These are phyloP conservation scores for Medicago lupulina DNA, from an alignment of 306 rosid genomes.

Conservation along the genomic window DNA sequence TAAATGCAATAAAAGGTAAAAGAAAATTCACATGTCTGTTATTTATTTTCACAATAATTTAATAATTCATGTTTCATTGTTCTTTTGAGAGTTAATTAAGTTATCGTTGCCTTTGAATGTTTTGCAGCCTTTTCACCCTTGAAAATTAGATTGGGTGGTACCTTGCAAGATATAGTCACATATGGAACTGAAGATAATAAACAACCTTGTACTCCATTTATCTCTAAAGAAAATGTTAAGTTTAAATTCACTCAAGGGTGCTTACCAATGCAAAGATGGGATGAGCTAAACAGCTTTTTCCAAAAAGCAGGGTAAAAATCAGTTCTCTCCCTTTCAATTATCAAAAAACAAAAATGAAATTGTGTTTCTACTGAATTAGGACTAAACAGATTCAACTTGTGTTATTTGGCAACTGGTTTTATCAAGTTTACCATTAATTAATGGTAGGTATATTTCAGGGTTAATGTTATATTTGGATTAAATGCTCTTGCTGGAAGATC, in stretches of 20 bases:
- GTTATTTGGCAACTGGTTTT: conserved; percentile 36
- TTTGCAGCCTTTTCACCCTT: conserved; percentile 90
- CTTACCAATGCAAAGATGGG: conserved; percentile 88
- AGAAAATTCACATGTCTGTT: background rate
- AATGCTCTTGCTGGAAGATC: conserved; percentile 80
- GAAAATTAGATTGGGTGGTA: conserved; percentile 90
- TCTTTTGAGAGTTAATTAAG: conserved; percentile 29
- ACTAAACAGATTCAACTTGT: conserved; percentile 1
- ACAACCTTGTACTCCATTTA: conserved; percentile 67
- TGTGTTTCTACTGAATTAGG: conserved; percentile 1
- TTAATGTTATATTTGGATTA: conserved; percentile 78
- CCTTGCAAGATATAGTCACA: conserved; percentile 79
- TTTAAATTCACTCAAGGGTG: conserved; percentile 85
- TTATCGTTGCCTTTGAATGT: conserved; percentile 30
- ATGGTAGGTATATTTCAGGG: conserved; percentile 63
- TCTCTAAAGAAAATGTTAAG: conserved; percentile 59
- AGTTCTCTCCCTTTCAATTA: background rate
- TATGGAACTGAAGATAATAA: conserved; percentile 68
- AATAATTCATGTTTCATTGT: background rate
- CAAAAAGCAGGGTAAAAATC: conserved; percentile 73
- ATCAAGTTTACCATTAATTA: conserved; percentile 31
- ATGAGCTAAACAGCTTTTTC: conserved; percentile 82
- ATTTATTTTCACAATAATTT: conserved; percentile 24
- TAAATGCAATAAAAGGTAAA: conserved; percentile 88
- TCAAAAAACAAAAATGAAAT: background rate